phyloP scores from a whole-genome alignment of 306 rosid genomes.

The Rosa chinensis region DNA sequence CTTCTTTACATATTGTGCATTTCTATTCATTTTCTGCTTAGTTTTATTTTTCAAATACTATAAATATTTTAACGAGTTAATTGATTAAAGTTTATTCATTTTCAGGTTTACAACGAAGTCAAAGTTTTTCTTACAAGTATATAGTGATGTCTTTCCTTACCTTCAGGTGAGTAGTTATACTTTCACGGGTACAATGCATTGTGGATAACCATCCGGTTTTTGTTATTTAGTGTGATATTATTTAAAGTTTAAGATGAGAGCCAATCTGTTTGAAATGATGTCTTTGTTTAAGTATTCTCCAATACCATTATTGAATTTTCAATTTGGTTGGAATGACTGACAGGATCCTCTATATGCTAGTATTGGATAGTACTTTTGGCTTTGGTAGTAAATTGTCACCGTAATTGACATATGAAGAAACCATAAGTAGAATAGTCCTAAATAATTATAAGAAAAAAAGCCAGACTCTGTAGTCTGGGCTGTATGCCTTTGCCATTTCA shows the following conservation, averaged over 20 bases:
- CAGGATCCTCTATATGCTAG: not conserved
- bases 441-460: not conserved
- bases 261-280: not conserved
- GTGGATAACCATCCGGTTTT: not conserved
- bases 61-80: slow-evolving; percentile 10
- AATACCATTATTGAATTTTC: not conserved
- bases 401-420: not conserved
- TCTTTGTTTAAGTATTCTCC: too few relatives aligned
- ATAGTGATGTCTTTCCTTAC: slow-evolving; percentile 54
- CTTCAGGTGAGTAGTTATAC: slow-evolving; percentile 62
- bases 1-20: not conserved
- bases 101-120: slow-evolving; percentile 76
- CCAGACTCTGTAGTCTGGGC: not conserved
- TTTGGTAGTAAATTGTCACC: not conserved
- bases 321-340: not conserved
- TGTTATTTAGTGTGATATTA: not conserved
- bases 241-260: not conserved
- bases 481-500: not conserved
- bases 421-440: not conserved
- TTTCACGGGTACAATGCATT: not conserved
- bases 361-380: not conserved
- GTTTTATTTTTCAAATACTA: slow-evolving; percentile 10
- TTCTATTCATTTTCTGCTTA: not conserved
- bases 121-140: slow-evolving; percentile 55
- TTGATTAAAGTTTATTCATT: slow-evolving; percentile 17